Evolutionary conservation across 768 basidiomycete genomes (phyloP).

Genomic region (Fomitopsis pulvina): DNA sequence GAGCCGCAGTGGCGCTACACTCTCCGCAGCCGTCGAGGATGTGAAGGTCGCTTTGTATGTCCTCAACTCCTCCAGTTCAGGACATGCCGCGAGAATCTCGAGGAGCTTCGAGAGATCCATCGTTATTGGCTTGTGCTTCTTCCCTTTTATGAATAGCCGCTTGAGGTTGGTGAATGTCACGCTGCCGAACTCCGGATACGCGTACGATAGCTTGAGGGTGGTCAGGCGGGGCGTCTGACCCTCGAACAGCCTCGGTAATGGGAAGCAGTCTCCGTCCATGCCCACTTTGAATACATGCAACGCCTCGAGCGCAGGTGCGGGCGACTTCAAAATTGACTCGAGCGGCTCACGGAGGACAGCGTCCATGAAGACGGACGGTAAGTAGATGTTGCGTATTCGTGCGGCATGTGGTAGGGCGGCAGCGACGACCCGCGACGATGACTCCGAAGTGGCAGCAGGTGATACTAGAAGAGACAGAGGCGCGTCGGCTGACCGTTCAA

Average conservation of each 20-base stretch:
- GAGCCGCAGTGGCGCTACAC: constrained; percentile 13
- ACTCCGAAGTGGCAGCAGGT: constrained; percentile 4
- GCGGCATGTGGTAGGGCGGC: constrained; percentile 14
- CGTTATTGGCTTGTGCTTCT: constrained; percentile 17
- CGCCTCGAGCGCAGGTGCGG: constrained; percentile 18
- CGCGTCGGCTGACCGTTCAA: constrained; percentile 21
- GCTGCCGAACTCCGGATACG: constrained; percentile 13
- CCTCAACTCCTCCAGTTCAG: constrained; percentile 16
- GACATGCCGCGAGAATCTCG: constrained; percentile 19
- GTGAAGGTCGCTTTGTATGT: constrained; percentile 16
- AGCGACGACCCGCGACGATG: constrained; percentile 12
- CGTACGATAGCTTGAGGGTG: constrained; percentile 16
- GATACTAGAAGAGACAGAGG: constrained; percentile 19
- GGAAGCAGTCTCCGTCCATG: constrained; percentile 11
- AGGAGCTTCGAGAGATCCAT: constrained; percentile 18
- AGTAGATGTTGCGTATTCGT: constrained; percentile 19
- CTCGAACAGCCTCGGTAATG: constrained; percentile 18
- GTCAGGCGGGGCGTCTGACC: constrained; percentile 17
- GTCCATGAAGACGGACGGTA: constrained; percentile 14
- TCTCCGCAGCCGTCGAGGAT: constrained; percentile 6
- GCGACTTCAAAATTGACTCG: constrained; percentile 11
- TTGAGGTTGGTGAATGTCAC: constrained; percentile 13
- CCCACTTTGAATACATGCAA: constrained; percentile 17
- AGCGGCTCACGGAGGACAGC: constrained; percentile 5
- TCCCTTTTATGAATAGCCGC: constrained; percentile 18